Percentiles rank a stretch among this genome's conserved stretches.
Evolutionary conservation across 83 land plant genomes (phyloP).

Genomic region (Picea abies): DNA sequence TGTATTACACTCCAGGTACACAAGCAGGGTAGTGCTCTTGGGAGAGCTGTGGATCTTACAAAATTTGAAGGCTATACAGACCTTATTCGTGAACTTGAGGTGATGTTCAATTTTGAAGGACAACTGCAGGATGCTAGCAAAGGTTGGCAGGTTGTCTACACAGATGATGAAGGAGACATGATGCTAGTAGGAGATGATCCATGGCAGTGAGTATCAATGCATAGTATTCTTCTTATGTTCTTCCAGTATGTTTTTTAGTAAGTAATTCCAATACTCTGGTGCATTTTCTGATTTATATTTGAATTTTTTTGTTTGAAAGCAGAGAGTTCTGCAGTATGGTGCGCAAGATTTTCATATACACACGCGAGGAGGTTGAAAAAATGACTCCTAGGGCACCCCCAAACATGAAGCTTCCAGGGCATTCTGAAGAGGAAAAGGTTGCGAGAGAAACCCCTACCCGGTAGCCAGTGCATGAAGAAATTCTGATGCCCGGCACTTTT

Average conservation of each 20-base stretch:
- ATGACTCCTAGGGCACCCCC: constrained; percentile 13
- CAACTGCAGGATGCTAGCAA: too few relatives aligned
- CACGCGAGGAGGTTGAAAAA: constrained; percentile 18
- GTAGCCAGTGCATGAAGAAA: neutral
- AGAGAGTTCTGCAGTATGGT: constrained; percentile 18
- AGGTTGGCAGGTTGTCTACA: too few relatives aligned
- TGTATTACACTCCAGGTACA: constrained; percentile 14
- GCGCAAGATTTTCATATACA: constrained; percentile 16
- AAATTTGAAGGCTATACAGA: constrained; percentile 23
- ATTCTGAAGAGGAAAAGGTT: neutral
- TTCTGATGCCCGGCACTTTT: constrained; percentile 1
- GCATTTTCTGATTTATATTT: neutral
- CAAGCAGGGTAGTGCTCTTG: constrained; percentile 19
- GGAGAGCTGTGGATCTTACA: constrained; percentile 25
- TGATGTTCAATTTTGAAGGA: too few relatives aligned
- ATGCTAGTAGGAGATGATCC: constrained; percentile 7
- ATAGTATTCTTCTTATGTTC: neutral
- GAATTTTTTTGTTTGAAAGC: neutral
- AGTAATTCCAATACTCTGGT: neutral
- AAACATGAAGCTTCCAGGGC: constrained; percentile 1
- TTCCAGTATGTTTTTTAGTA: constrained; percentile 1
- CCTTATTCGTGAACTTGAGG: neutral
- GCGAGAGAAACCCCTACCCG: neutral
- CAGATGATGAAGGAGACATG: too few relatives aligned
- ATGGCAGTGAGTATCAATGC: constrained; percentile 14